These are phyloP conservation scores for Suhomyces taliae DNA, from an alignment of 1,139 yeast genomes.

Conservation along the genomic window DNA sequence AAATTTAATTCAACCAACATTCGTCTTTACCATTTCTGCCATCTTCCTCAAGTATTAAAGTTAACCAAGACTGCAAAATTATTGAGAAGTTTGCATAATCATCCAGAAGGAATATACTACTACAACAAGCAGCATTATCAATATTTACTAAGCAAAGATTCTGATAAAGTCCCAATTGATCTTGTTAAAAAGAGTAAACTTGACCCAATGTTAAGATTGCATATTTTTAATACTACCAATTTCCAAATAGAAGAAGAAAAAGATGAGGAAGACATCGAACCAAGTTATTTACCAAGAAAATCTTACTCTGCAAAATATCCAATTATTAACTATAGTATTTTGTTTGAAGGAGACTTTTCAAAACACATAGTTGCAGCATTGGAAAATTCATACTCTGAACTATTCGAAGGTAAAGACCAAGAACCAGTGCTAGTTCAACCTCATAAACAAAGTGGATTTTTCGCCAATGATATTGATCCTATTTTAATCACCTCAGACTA, in stretches of 20 bases:
- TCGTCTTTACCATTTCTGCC: slow-evolving; percentile 19
- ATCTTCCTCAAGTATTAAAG: slow-evolving; percentile 18
- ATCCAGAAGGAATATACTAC: slow-evolving; percentile 5
- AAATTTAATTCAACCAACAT: slow-evolving; percentile 18
- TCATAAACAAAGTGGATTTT: slow-evolving; percentile 8
- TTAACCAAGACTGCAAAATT: slow-evolving; percentile 9
- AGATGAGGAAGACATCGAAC: background rate
- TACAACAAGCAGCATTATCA: slow-evolving; percentile 15
- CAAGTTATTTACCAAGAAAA: background rate
- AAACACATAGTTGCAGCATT: slow-evolving; percentile 1
- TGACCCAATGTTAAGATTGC: slow-evolving; percentile 15
- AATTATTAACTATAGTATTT: slow-evolving; percentile 2
- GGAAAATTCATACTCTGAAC: slow-evolving; percentile 8
- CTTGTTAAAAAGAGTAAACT: background rate
- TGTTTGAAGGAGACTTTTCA: slow-evolving; percentile 5
- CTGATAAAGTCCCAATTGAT: slow-evolving; percentile 2
- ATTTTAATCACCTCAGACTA: slow-evolving; percentile 6
- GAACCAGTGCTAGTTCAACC: background rate
- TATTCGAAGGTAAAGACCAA: slow-evolving; percentile 10
- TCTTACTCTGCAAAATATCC: background rate
- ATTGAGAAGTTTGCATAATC: background rate
- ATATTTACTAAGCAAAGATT: slow-evolving; percentile 9
- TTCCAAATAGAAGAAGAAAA: background rate
- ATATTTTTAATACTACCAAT: slow-evolving; percentile 11
- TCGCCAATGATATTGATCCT: slow-evolving; percentile 13